Evolutionary conservation across 768 basidiomycete genomes (phyloP).

Genomic region (Trametes villosa): DNA sequence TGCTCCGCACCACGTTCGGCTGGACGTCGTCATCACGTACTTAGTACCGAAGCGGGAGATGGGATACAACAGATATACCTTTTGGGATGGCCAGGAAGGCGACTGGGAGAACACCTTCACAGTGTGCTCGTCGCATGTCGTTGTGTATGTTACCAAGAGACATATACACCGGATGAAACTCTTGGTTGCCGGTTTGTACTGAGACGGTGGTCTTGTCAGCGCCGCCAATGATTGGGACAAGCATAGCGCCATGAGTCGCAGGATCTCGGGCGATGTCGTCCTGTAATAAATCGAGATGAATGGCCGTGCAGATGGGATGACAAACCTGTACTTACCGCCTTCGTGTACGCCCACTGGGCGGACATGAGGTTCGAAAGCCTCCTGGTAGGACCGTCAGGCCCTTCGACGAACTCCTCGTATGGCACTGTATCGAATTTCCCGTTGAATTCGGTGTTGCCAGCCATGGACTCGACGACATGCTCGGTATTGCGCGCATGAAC

Average conservation of each 20-base stretch:
- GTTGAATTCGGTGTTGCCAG: conserved; percentile 41
- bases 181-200: conserved; percentile 28
- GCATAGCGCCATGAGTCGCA: conserved; percentile 12
- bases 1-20: conserved; percentile 18
- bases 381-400: no score
- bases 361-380: conserved; percentile 49
- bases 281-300: not conserved
- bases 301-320: not conserved
- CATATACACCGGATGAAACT: conserved; percentile 32
- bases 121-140: conserved; percentile 28
- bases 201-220: conserved; percentile 36
- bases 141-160: conserved; percentile 32
- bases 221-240: conserved; percentile 27
- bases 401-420: conserved; percentile 31
- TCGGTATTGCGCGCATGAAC: conserved; percentile 39
- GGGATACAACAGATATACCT: conserved; percentile 21
- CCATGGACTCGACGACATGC: conserved; percentile 33
- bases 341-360: conserved; percentile 45
- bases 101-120: conserved; percentile 29
- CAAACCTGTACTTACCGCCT: conserved; percentile 33
- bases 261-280: conserved; percentile 18
- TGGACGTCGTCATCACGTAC: no score
- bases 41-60: not conserved
- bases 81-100: conserved; percentile 39
- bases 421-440: conserved; percentile 40